Percentiles rank a stretch among this genome's conserved stretches.
These are phyloP conservation scores for Komagataella pseudopastoris DNA, from an alignment of 805 yeast genomes.

Conservation along the genomic window DNA sequence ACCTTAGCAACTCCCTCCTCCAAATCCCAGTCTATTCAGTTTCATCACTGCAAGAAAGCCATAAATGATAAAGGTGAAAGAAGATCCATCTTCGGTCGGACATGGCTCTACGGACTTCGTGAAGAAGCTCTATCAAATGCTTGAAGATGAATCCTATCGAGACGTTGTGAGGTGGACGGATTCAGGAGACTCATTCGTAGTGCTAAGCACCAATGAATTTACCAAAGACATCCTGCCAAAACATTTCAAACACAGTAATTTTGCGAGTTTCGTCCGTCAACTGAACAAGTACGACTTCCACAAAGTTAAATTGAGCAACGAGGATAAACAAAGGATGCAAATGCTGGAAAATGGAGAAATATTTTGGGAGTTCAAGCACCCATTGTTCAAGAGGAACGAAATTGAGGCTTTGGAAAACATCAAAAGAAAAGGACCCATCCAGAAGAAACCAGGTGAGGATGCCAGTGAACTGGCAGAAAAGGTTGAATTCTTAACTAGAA, in stretches of 20 bases:
- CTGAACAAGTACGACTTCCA: conserved; percentile 95
- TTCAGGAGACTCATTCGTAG: conserved; percentile 78
- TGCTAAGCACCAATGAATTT: conserved; percentile 80
- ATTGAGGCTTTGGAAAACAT: conserved; percentile 75
- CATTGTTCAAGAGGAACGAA: conserved; percentile 69
- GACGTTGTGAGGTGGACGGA: conserved; percentile 78
- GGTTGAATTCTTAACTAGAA: conserved; percentile 13
- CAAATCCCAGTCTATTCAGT: background rate
- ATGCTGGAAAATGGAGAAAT: conserved; percentile 67
- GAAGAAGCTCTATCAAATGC: conserved; percentile 68
- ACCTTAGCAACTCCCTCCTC: background rate
- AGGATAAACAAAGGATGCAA: conserved; percentile 29
- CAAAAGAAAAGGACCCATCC: conserved; percentile 63
- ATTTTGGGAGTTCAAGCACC: conserved; percentile 93
- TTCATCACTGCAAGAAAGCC: background rate
- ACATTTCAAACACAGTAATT: conserved; percentile 90
- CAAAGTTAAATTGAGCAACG: conserved; percentile 68
- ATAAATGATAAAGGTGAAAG: background rate
- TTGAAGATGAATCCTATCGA: conserved; percentile 67
- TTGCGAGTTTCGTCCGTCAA: conserved; percentile 90
- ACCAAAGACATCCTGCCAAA: conserved; percentile 80
- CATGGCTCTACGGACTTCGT: conserved; percentile 65
- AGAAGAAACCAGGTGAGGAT: conserved; percentile 23
- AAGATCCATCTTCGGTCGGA: background rate
- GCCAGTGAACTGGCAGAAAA: conserved; percentile 14